Evolutionary conservation across 2,329 filamentous ascomycete species (phyloP).

Genomic region (Colletotrichum echinochloae): DNA sequence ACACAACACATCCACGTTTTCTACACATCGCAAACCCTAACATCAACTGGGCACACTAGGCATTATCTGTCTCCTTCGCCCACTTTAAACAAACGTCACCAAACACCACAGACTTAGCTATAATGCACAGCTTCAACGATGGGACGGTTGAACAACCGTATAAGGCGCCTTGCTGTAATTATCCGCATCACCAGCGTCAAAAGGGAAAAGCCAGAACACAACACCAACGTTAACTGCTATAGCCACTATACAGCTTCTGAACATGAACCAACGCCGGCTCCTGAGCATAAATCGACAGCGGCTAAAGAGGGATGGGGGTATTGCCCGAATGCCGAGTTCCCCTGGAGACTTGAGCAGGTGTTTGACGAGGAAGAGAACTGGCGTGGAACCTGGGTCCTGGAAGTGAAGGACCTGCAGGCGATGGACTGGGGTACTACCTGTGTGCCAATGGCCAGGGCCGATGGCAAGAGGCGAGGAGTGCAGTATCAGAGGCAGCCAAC

Average conservation of each 20-base stretch:
- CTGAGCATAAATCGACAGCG: background rate
- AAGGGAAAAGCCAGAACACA: slow-evolving; percentile 1
- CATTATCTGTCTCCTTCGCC: slow-evolving; percentile 13
- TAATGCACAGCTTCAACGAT: slow-evolving; percentile 13
- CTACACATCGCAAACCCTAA: background rate
- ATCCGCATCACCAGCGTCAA: slow-evolving; percentile 12
- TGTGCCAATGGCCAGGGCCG: slow-evolving; percentile 38
- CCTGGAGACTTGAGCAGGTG: slow-evolving; percentile 39
- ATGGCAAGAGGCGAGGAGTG: background rate
- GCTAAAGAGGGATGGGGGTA: slow-evolving; percentile 18
- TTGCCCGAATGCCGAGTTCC: slow-evolving; percentile 34
- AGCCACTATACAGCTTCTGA: background rate
- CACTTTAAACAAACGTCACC: background rate
- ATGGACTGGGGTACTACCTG: slow-evolving; percentile 32
- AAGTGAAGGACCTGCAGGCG: slow-evolving; percentile 42
- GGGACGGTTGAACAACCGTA: slow-evolving; percentile 5
- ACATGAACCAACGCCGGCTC: too few species aligned
- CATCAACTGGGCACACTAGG: background rate
- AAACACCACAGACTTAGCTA: background rate
- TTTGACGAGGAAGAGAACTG: slow-evolving; percentile 43
- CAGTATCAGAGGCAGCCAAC: slow-evolving; percentile 40
- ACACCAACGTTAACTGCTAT: slow-evolving; percentile 3
- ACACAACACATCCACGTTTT: background rate
- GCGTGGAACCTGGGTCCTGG: slow-evolving; percentile 43
- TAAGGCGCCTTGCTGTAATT: background rate